Base-by-base conservation (phyloP, 2,329 filamentous ascomycete species). In the Pseudogymnoascus sp. region DNA sequence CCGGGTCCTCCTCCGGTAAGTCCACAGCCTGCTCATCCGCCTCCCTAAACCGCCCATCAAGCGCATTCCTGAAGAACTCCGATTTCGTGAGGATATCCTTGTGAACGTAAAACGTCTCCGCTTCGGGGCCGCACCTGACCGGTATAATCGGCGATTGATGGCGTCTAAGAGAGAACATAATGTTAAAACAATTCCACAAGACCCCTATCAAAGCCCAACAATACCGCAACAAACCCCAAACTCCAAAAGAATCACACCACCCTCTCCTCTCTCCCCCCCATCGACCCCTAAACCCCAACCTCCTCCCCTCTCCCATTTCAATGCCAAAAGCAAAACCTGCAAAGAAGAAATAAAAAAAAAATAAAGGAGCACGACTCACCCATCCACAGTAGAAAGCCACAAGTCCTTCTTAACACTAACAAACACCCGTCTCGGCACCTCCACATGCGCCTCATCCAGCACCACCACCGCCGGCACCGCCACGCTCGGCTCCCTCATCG, bases 1-100 rank as follows among this genome's bases (percentile, higher is more conserved):
- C 76, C 2, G 80, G 79, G 66, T 81, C 76, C 65, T 83, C 80
- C 64, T 82, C 80, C 0, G 79, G 80, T 1, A 83, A 71, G 67
- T 80, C 75, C 61, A 83, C 76, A 12, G 75, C 75, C 65, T 81
- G 78, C 14, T 77, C 74, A 18, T 73, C 73, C 1, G 78, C 76
- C 68, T 83, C 81, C 61, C 69, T 74, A 67, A 81, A 83, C 26
- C 73, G 72, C 37, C 80, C 80, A 64, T 77, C 77, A 5, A 83
- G 73, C 12, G 80, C 80, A 66, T 75, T 80, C 61, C 74, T 74
- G 68, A 83, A 83, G 73, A 78, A 83, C 62, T 79, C 76, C 11
- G 76, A 76, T 66, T 77, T 78, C 39, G 76, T 67, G 21, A 82
- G 74, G 60, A 83, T 73, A 62, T 77, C 74, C 67, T 71, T 76